These are phyloP conservation scores for Coemansia sp. DNA, from an alignment of 192 early-diverging fungal genomes.

Conservation along the genomic window DNA sequence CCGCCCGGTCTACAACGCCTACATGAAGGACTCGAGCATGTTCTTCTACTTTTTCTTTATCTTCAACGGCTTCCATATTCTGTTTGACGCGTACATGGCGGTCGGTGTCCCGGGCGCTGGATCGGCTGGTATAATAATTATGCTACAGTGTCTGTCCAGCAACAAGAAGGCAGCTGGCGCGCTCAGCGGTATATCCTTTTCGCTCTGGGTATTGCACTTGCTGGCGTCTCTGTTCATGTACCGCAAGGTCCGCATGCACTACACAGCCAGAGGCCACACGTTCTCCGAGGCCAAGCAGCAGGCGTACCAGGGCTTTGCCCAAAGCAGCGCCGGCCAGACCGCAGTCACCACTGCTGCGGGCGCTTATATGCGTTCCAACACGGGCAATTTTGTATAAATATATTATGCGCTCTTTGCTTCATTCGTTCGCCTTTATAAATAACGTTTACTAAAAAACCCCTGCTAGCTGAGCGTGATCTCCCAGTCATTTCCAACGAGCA, in stretches of 20 bases:
- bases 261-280: slow-evolving; percentile 68
- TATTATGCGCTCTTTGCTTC: neutral
- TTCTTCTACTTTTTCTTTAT: slow-evolving; percentile 86
- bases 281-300: slow-evolving; percentile 70
- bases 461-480: slow-evolving; percentile 33
- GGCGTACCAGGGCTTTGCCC: slow-evolving; percentile 59
- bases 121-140: slow-evolving; percentile 77
- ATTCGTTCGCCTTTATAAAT: neutral
- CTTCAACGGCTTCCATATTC: slow-evolving; percentile 82
- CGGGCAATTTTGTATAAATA: slow-evolving; percentile 37
- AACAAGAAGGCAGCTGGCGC: slow-evolving; percentile 67
- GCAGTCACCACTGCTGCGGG: slow-evolving; percentile 35
- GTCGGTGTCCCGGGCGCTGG: slow-evolving; percentile 83
- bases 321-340: slow-evolving; percentile 52
- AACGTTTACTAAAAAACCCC: neutral
- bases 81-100: slow-evolving; percentile 81
- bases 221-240: slow-evolving; percentile 61
- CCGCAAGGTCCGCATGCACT: slow-evolving; percentile 63
- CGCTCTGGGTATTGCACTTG: slow-evolving; percentile 66
- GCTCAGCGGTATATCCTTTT: slow-evolving; percentile 62
- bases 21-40: slow-evolving; percentile 81
- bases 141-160: slow-evolving; percentile 68
- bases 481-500: slow-evolving; percentile 49
- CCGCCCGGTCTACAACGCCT: slow-evolving; percentile 84
- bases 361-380: slow-evolving; percentile 46